Evolutionary conservation across 208 protist species (phyloP).

Genomic region (Trypanosoma cruzi): DNA sequence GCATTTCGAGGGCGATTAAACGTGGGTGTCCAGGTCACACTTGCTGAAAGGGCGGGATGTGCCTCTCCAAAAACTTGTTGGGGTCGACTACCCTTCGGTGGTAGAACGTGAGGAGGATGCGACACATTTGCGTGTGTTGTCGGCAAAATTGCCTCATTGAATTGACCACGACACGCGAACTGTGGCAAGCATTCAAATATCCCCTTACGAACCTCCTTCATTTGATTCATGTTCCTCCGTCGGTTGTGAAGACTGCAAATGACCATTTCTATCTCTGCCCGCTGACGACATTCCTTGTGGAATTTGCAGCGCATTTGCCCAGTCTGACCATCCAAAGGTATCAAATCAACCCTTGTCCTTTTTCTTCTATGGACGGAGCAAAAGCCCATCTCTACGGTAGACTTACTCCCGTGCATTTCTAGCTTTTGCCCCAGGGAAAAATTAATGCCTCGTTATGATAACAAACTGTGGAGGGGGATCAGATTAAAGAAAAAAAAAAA

Average conservation of each 20-base stretch:
- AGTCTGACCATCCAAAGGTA: conserved; percentile 55
- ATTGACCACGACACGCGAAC: conserved; percentile 45
- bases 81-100: conserved; percentile 17
- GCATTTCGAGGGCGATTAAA: conserved; percentile 17
- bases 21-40: conserved; percentile 24
- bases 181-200: conserved; percentile 77
- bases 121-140: neutral
- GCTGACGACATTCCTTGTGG: conserved; percentile 63
- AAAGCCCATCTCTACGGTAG: conserved; percentile 60
- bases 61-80: conserved; percentile 25
- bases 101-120: conserved; percentile 8
- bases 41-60: neutral
- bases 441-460: neutral
- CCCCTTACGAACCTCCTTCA: conserved; percentile 70
- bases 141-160: conserved; percentile 15
- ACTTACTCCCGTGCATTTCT: conserved; percentile 28
- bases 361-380: conserved; percentile 69
- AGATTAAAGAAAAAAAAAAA: conserved; percentile 5
- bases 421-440: conserved; percentile 1
- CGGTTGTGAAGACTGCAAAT: conserved; percentile 73
- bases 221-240: conserved; percentile 54
- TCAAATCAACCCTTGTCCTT: conserved; percentile 57
- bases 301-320: conserved; percentile 63
- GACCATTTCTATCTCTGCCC: conserved; percentile 34
- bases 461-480: neutral